phyloP scores from a whole-genome alignment of 2,329 filamentous ascomycete species.

The Raffaelea arxii region DNA sequence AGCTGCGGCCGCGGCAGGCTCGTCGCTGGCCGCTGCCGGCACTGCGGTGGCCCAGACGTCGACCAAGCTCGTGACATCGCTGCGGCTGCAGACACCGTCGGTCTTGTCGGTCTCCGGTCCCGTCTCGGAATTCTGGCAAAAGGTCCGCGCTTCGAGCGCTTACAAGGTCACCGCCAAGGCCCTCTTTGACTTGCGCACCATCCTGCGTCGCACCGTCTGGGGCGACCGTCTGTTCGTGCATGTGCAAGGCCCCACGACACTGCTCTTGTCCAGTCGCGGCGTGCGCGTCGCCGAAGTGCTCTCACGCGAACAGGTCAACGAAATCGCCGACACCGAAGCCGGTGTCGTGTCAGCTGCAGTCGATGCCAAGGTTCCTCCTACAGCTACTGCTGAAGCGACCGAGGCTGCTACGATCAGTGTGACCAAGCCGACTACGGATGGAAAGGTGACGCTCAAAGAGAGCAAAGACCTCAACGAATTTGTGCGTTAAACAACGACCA shows the following conservation, averaged over 20 bases:
- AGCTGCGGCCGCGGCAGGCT: conserved; percentile 29
- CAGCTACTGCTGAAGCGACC: conserved; percentile 11
- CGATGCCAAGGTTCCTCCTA: conserved; percentile 24
- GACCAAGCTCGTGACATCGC: conserved; percentile 25
- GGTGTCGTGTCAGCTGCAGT: conserved; percentile 57
- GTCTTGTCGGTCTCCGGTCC: conserved; percentile 51
- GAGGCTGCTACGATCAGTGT: conserved; percentile 12
- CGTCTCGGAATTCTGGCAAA: conserved; percentile 57
- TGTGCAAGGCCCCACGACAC: conserved; percentile 76
- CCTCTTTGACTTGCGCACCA: conserved; percentile 63
- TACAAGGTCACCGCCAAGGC: conserved; percentile 62
- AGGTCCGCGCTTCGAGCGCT: conserved; percentile 58
- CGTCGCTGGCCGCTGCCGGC: not conserved
- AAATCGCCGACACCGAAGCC: conserved; percentile 74
- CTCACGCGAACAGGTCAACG: conserved; percentile 70
- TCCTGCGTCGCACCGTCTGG: conserved; percentile 76
- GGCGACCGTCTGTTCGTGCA: conserved; percentile 87
- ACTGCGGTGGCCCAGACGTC: conserved; percentile 24
- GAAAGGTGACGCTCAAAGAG: not conserved
- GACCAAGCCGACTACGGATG: conserved; percentile 1
- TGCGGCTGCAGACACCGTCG: conserved; percentile 66
- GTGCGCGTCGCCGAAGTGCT: conserved; percentile 69
- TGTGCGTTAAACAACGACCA: conserved; percentile 26
- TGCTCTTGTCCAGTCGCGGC: conserved; percentile 82
- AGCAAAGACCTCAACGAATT: conserved; percentile 46